Percentiles rank a stretch among this genome's conserved stretches.
phyloP scores from a whole-genome alignment of 108 stramenopile species.

The Cyclotella distinguenda region DNA sequence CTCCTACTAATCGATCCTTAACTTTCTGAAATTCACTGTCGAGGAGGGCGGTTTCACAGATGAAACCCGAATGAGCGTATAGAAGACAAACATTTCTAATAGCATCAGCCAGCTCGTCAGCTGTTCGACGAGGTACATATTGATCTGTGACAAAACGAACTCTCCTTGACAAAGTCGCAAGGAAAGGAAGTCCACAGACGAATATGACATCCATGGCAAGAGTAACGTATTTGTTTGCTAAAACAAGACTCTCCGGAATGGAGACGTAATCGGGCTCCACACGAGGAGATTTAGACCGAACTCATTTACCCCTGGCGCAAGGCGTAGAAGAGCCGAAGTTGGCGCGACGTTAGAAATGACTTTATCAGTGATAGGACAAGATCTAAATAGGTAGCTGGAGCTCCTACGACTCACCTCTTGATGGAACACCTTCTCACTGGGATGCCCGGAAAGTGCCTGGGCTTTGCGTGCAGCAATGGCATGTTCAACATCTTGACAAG shows the following conservation, averaged over 20 bases:
- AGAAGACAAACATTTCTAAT: too few relatives aligned
- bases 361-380: background rate
- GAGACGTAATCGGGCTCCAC: constrained; percentile 6
- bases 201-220: background rate
- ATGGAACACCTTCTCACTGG: too few relatives aligned
- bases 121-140: background rate
- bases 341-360: background rate
- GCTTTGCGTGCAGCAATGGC: too few relatives aligned
- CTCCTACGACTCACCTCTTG: too few relatives aligned
- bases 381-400: too few relatives aligned
- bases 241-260: background rate
- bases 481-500: too few relatives aligned
- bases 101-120: background rate
- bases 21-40: background rate
- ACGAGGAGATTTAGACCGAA: background rate
- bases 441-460: too few relatives aligned
- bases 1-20: background rate
- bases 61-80: too few relatives aligned
- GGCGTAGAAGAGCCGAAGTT: background rate
- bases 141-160: background rate
- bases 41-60: background rate
- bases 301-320: background rate
- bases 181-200: background rate
- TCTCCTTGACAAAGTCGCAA: background rate
- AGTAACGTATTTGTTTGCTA: background rate